These are phyloP conservation scores for Penicillium salamii DNA, from an alignment of 495 filamentous ascomycete genomes.

Conservation along the genomic window DNA sequence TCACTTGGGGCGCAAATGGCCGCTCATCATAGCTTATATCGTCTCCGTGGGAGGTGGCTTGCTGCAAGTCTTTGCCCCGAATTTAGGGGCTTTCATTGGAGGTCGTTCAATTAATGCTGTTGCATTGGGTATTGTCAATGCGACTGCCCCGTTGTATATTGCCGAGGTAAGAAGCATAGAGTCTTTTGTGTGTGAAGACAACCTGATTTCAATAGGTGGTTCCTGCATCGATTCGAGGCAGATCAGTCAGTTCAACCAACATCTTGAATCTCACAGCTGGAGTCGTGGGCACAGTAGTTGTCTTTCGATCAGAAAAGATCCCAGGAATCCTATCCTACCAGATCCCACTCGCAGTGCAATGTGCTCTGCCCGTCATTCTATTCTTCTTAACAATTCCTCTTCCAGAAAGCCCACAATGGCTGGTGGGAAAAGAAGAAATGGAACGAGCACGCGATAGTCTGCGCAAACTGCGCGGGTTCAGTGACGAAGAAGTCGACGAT, in stretches of 20 bases:
- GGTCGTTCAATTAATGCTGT: conserved; percentile 33
- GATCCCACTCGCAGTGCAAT: conserved; percentile 36
- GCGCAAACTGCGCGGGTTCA: conserved; percentile 35
- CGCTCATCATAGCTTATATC: conserved; percentile 30
- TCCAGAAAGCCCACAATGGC: conserved; percentile 63
- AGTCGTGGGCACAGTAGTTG: conserved; percentile 33
- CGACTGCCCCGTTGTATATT: conserved; percentile 37
- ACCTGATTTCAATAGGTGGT: conserved; percentile 20
- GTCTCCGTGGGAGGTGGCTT: conserved; percentile 35
- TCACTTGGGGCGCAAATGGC: conserved; percentile 36
- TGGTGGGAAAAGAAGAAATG: conserved; percentile 51
- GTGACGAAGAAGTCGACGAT: conserved; percentile 26
- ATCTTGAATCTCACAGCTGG: conserved; percentile 35
- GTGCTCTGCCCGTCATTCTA: conserved; percentile 28
- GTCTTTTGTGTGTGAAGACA: neutral
- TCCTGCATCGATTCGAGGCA: conserved; percentile 34
- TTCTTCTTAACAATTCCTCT: conserved; percentile 34
- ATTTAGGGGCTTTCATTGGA: conserved; percentile 32
- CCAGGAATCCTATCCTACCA: conserved; percentile 23
- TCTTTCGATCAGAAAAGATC: conserved; percentile 27
- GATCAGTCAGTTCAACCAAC: conserved; percentile 35
- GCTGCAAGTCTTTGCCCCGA: conserved; percentile 37
- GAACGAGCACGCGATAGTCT: conserved; percentile 29
- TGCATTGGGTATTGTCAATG: conserved; percentile 33
- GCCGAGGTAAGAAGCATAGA: conserved; percentile 24